phyloP scores from a whole-genome alignment of 1,139 yeast species.

The Nakaseomyces bracarensis region DNA sequence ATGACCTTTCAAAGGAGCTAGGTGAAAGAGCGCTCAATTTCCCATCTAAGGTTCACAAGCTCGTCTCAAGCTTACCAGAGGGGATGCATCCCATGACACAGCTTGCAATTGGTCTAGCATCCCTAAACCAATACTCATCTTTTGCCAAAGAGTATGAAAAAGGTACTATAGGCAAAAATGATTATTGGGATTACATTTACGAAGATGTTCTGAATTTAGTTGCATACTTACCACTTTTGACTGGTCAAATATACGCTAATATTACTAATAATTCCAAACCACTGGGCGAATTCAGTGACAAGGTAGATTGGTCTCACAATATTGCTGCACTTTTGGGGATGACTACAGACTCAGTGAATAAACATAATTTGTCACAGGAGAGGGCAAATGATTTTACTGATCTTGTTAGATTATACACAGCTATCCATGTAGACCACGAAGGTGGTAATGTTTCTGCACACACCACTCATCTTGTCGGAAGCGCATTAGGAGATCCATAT shows the following conservation, averaged over 20 bases:
- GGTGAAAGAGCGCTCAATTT: slow-evolving; percentile 71
- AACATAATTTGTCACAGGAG: slow-evolving; percentile 38
- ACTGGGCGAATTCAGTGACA: slow-evolving; percentile 53
- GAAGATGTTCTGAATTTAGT: slow-evolving; percentile 85
- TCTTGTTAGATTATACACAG: slow-evolving; percentile 85
- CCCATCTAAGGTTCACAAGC: slow-evolving; percentile 78
- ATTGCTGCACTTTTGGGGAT: slow-evolving; percentile 74
- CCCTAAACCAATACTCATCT: slow-evolving; percentile 81
- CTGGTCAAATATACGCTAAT: slow-evolving; percentile 90
- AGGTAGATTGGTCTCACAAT: slow-evolving; percentile 83
- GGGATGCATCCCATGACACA: slow-evolving; percentile 97
- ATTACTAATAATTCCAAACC: slow-evolving; percentile 79
- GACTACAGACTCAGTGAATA: slow-evolving; percentile 43
- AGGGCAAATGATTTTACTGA: slow-evolving; percentile 50
- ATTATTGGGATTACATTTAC: slow-evolving; percentile 87
- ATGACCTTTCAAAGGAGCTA: slow-evolving; percentile 68
- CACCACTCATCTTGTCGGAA: slow-evolving; percentile 93
- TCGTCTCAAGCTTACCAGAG: slow-evolving; percentile 75
- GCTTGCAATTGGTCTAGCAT: slow-evolving; percentile 85
- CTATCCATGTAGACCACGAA: slow-evolving; percentile 96
- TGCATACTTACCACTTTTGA: slow-evolving; percentile 87
- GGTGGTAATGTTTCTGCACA: slow-evolving; percentile 99
- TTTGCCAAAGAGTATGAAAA: slow-evolving; percentile 87
- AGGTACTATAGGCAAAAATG: slow-evolving; percentile 69
- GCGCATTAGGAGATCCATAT: slow-evolving; percentile 90